Base-by-base conservation (phyloP, 768 basidiomycete genomes). In the Amanita phalloides region DNA sequence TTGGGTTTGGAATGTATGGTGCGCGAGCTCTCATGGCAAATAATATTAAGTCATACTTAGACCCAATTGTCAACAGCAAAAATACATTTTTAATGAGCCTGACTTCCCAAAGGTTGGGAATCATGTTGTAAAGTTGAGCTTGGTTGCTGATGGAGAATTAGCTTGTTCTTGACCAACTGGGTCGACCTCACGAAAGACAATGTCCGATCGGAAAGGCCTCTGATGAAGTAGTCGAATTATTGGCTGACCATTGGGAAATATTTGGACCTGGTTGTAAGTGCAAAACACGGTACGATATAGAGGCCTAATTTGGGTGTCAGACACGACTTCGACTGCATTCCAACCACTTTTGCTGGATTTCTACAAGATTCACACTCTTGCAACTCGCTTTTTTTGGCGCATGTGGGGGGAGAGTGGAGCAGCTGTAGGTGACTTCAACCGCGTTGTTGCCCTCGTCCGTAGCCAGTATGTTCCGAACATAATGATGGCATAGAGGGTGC, bases 321-420 rank as follows among this genome's bases (percentile, higher is more conserved):
- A 90, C 63, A 83, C 89, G 2, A 85, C 87, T 2, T 81, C 86
- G 3, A 86, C 86, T 2, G 77, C 81, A 2, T 91, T 89, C 64
- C 83, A 88, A 55, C 90, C 90, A 0, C 90, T 91, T 68, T 87
- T 94, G 68, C 74, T 94, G 56, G 87, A 88, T 58, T 89, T 93
- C 61, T 75, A 78, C 61, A 82, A 76, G 56, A 83, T 91, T 4
- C 92, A 96, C 64, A 71, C 76, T 8, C 69, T 92, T n/a, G 86
- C 86, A 4, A 81, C 84, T 3, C 78, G 79, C 43, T 93, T 94
- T 71, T 94, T 94, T 67, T 68, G 90, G n/a, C 78, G 89, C 32
- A 91, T 95, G 81, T 95, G 90, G 90, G 78, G 75, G 58, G 92
- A 95, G 63, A 88, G 86, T 59, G 83, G 84, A 10, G 86, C 92